Base-by-base conservation (phyloP, 139 green algal genomes). In the Ettlia oleoabundans region DNA sequence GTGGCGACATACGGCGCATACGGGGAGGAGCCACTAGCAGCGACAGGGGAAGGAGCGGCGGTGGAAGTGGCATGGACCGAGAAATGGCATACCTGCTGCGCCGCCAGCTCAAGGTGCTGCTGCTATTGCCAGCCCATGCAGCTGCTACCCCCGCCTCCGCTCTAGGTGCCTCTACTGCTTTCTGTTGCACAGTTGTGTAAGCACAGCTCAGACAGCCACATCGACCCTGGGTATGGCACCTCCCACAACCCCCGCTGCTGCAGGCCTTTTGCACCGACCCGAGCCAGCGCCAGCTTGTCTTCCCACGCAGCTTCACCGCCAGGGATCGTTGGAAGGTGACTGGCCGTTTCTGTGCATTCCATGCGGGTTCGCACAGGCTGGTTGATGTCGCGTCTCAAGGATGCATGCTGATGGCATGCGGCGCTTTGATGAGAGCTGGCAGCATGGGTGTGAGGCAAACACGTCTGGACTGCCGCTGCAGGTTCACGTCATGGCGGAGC, bases 31-130 rank as follows among this genome's bases (percentile, higher is more conserved):
- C n/a, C n/a, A n/a, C n/a, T n/a, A n/a, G n/a, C n/a, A 2, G 28
- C n/a, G 41, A 28, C 30, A 43, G 76, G 4, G 38, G 69, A 0
- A 30, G 47, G 28, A 13, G 47, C 32, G 70, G 70, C 43, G 38
- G 62, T 32, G 8, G 30, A 8, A 21, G n/a, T 1, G 33, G 76
- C 13, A 5, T 9, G 2, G 40, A 82, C 22, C n/a, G 63, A 7
- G 21, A 42, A n/a, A 62, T 82, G 52, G 19, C 37, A 2, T 52
- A 53, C 43, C 77, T 74, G 32, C 21, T 82, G 8, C 43, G 64
- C 22, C 63, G 77, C 19, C 77, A 76, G 77, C 63, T 82, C 43
- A 82, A 82, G 77, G 77, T 76, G 64, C 0, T 41, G 10, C 10
- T 58, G 66, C 66, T 19, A 22, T 26, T n/a, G n/a, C n/a, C n/a